These are phyloP conservation scores for Saccharata proteae DNA, from an alignment of 2,329 filamentous ascomycete genomes.

Conservation along the genomic window DNA sequence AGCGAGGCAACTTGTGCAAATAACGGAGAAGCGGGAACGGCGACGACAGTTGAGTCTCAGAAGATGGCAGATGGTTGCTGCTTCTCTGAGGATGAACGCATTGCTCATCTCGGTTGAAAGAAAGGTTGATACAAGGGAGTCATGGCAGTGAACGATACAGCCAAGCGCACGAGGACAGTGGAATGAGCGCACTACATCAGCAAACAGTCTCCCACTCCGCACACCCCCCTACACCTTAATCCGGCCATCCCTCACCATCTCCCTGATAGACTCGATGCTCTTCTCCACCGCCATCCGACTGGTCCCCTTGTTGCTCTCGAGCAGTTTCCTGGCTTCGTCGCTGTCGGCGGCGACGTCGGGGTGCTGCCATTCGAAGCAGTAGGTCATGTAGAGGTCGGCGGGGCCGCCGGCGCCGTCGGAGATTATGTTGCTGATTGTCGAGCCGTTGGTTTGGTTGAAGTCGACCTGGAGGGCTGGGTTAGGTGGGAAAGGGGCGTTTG, in stretches of 20 bases:
- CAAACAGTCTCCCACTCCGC: neutral
- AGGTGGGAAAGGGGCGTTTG: neutral
- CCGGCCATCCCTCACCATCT: conserved; percentile 28
- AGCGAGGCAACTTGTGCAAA: too few species aligned
- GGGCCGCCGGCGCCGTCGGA: conserved; percentile 24
- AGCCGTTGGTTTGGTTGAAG: conserved; percentile 32
- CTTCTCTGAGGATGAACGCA: too few species aligned
- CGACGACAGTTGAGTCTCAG: too few species aligned
- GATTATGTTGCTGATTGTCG: conserved; percentile 33
- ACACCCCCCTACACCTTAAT: conserved; percentile 12
- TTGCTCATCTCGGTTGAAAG: too few species aligned
- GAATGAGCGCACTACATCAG: neutral
- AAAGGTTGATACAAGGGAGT: too few species aligned
- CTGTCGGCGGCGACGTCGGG: conserved; percentile 23
- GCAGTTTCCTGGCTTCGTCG: conserved; percentile 20
- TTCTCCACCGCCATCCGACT: conserved; percentile 31
- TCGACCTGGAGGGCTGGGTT: conserved; percentile 27
- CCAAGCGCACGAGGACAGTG: neutral
- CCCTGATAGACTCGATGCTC: conserved; percentile 30
- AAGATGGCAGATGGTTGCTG: too few species aligned
- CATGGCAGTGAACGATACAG: too few species aligned
- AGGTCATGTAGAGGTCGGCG: conserved; percentile 28
- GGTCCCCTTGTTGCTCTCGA: conserved; percentile 16
- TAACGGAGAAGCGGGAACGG: too few species aligned
- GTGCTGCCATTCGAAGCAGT: conserved; percentile 32